Evolutionary conservation across 768 basidiomycete species (phyloP).

Genomic region (Antrodiella citrinella): DNA sequence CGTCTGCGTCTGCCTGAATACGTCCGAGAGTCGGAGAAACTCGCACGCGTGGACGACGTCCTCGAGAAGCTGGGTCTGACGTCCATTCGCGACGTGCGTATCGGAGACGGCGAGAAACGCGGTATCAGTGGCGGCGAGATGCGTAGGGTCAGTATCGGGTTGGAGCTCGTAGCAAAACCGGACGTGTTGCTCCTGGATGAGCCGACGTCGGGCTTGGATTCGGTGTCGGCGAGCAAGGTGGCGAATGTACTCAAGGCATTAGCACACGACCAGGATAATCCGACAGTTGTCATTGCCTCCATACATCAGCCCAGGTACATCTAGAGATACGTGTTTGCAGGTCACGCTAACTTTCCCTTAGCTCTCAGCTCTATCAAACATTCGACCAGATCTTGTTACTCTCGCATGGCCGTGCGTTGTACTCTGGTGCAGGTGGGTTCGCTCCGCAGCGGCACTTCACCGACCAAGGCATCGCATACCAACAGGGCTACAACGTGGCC

Average conservation of each 20-base stretch:
- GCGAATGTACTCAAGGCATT: slow-evolving; percentile 71
- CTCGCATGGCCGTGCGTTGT: slow-evolving; percentile 68
- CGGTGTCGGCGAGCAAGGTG: slow-evolving; percentile 77
- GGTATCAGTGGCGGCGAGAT: slow-evolving; percentile 92
- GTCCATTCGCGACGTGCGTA: slow-evolving; percentile 60
- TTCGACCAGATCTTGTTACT: slow-evolving; percentile 80
- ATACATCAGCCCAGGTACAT: slow-evolving; percentile 80
- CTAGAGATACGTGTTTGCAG: not conserved
- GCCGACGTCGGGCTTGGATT: slow-evolving; percentile 77
- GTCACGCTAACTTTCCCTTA: slow-evolving; percentile 16
- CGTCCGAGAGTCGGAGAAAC: slow-evolving; percentile 53
- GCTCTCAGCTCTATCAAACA: slow-evolving; percentile 76
- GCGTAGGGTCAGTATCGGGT: slow-evolving; percentile 81
- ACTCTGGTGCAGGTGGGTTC: slow-evolving; percentile 69
- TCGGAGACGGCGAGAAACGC: slow-evolving; percentile 64
- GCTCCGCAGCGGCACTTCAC: slow-evolving; percentile 65
- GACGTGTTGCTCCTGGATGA: slow-evolving; percentile 86
- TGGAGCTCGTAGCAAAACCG: slow-evolving; percentile 80
- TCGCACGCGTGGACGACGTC: slow-evolving; percentile 56
- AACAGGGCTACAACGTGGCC: slow-evolving; percentile 83
- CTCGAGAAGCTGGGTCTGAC: slow-evolving; percentile 74
- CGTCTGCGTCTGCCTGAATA: slow-evolving; percentile 76
- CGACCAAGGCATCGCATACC: slow-evolving; percentile 37
- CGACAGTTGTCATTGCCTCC: slow-evolving; percentile 78
- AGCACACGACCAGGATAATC: slow-evolving; percentile 49